These are phyloP conservation scores for Spiromastix sp. DNA, from an alignment of 2,329 filamentous ascomycete species.

Conservation along the genomic window DNA sequence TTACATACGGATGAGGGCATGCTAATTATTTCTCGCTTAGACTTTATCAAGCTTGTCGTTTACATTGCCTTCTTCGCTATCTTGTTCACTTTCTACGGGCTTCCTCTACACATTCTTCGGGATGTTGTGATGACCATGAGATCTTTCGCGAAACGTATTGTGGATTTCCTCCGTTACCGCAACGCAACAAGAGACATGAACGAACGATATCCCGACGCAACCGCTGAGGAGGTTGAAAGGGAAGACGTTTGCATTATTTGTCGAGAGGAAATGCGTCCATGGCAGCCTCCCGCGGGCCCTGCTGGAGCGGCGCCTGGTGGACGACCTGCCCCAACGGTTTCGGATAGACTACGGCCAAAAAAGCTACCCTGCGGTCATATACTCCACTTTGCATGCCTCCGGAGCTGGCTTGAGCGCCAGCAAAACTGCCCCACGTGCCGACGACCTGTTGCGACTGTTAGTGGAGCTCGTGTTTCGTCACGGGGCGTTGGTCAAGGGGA, in stretches of 20 bases:
- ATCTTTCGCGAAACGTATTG: conserved; percentile 82
- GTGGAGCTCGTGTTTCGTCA: conserved; percentile 22
- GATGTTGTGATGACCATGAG: conserved; percentile 90
- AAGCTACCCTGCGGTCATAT: conserved; percentile 96
- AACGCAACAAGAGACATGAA: conserved; percentile 94
- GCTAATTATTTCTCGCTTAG: conserved; percentile 34
- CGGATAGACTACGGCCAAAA: conserved; percentile 81
- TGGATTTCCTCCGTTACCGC: conserved; percentile 79
- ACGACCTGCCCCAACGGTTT: conserved; percentile 36
- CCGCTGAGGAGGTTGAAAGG: conserved; percentile 67
- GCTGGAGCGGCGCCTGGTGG: conserved; percentile 21
- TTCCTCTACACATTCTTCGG: conserved; percentile 93
- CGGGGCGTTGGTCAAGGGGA: conserved; percentile 5
- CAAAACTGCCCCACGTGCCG: conserved; percentile 95
- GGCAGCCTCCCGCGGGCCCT: conserved; percentile 45
- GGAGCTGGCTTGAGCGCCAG: conserved; percentile 94
- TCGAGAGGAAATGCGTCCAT: conserved; percentile 86
- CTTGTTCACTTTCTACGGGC: conserved; percentile 82
- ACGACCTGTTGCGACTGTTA: conserved; percentile 58
- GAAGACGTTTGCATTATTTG: conserved; percentile 98
- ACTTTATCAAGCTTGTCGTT: conserved; percentile 82
- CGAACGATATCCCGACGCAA: conserved; percentile 78
- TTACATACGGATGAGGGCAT: conserved; percentile 48
- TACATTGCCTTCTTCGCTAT: conserved; percentile 91
- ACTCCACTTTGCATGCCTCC: conserved; percentile 83